phyloP scores from a whole-genome alignment of 2,329 filamentous ascomycete species.

The Camptophora hylomeconis region DNA sequence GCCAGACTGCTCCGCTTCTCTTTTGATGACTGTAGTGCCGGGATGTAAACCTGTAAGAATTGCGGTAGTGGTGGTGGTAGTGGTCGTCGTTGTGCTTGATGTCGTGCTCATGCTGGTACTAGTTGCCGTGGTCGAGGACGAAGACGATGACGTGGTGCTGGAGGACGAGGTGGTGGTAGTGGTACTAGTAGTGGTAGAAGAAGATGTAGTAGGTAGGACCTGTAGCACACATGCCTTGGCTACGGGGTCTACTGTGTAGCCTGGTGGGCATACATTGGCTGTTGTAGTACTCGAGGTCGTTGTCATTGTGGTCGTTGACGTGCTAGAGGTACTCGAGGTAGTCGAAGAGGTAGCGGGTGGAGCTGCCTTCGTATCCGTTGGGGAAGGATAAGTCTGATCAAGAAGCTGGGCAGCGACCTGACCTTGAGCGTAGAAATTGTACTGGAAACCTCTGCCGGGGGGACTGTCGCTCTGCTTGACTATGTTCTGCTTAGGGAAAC shows the following conservation, averaged over 20 bases:
- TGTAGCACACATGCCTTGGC: too few relatives aligned
- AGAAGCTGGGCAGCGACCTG: too few relatives aligned
- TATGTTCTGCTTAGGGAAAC: too few relatives aligned
- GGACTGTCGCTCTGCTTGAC: too few relatives aligned
- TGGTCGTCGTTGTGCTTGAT: slow-evolving; percentile 1
- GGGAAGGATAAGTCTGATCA: too few relatives aligned
- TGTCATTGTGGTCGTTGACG: slow-evolving; percentile 1
- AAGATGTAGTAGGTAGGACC: slow-evolving; percentile 1
- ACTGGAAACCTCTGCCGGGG: too few relatives aligned
- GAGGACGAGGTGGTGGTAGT: slow-evolving; percentile 2
- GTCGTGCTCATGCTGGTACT: slow-evolving; percentile 5
- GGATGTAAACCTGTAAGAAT: background rate
- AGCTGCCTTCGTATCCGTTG: too few relatives aligned
- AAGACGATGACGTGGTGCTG: slow-evolving; percentile 3
- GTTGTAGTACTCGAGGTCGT: slow-evolving; percentile 5
- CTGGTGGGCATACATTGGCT: slow-evolving; percentile 3
- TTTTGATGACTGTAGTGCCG: background rate
- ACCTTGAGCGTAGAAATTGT: too few relatives aligned
- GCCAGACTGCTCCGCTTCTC: background rate
- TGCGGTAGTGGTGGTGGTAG: background rate
- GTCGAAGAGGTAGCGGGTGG: too few relatives aligned
- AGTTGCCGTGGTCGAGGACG: slow-evolving; percentile 4
- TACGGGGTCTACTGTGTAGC: slow-evolving; percentile 1
- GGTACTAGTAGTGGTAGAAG: slow-evolving; percentile 3
- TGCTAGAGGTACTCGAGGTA: too few relatives aligned